phyloP scores from a whole-genome alignment of 176 grass and related monocot genomes.

The Triticum dicoccoides region DNA sequence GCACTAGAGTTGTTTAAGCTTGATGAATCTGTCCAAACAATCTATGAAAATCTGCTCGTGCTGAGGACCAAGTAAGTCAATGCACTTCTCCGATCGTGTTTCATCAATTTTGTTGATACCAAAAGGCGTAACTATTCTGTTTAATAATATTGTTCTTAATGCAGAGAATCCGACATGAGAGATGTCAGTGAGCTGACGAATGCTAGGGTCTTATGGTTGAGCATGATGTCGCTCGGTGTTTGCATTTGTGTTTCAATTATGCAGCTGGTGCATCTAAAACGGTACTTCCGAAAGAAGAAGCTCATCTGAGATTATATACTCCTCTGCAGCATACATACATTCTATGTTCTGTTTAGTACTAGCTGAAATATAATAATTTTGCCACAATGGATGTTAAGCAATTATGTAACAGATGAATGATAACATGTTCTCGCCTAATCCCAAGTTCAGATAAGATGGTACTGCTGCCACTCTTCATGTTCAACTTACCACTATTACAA shows the following conservation, averaged over 20 bases:
- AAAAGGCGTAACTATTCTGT: not conserved
- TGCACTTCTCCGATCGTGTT: not conserved
- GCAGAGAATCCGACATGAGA: conserved; percentile 68
- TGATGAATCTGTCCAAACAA: conserved; percentile 49
- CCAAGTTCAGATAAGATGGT: conserved; percentile 11
- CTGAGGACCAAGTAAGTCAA: conserved; percentile 56
- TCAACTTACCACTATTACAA: conserved; percentile 25
- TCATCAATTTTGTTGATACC: not conserved
- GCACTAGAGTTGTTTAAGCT: conserved; percentile 77
- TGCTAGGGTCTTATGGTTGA: conserved; percentile 59
- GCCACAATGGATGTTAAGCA: not conserved
- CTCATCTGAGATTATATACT: conserved; percentile 47
- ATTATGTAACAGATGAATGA: conserved; percentile 26
- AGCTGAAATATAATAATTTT: conserved; percentile 4
- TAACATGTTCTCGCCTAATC: conserved; percentile 4
- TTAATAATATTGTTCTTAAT: conserved; percentile 2
- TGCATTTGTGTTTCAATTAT: conserved; percentile 57
- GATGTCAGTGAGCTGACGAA: conserved; percentile 64
- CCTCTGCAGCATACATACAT: conserved; percentile 7
- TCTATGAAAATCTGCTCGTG: conserved; percentile 60
- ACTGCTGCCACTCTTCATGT: conserved; percentile 19
- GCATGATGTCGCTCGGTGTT: conserved; percentile 58
- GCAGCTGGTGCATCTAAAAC: conserved; percentile 56
- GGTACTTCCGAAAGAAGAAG: conserved; percentile 82
- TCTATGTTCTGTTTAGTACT: conserved; percentile 6